Evolutionary conservation across 768 basidiomycete genomes (phyloP).

Genomic region (Dacryopinax primogenitus): DNA sequence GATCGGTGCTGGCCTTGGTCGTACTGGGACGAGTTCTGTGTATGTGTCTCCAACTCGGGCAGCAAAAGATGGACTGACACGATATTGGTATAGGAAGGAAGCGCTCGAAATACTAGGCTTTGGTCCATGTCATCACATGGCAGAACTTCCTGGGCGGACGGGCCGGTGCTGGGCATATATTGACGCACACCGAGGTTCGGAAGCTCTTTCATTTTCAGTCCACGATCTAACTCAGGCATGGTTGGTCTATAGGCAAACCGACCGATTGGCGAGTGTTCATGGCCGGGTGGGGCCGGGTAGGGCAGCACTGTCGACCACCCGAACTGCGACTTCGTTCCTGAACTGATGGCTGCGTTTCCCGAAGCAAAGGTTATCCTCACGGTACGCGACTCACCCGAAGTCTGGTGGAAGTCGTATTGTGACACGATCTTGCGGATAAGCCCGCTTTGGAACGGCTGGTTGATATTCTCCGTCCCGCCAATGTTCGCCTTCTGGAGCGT

Average conservation of each 20-base stretch:
- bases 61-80: not conserved
- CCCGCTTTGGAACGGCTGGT: not conserved
- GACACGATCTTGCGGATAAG: not conserved
- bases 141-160: not conserved
- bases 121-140: not conserved
- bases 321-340: not conserved
- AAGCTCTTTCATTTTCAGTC: not conserved
- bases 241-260: not conserved
- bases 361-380: slow-evolving; percentile 8
- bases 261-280: slow-evolving; percentile 1
- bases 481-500: not conserved
- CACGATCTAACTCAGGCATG: not conserved
- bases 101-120: slow-evolving; percentile 5
- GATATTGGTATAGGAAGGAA: not conserved
- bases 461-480: not conserved
- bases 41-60: not conserved
- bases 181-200: not conserved
- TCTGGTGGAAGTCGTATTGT: not conserved
- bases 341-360: slow-evolving; percentile 2
- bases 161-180: not conserved
- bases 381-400: not conserved
- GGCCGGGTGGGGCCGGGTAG: not conserved
- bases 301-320: slow-evolving; percentile 4
- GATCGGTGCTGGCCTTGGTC: not conserved
- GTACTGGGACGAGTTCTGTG: slow-evolving; percentile 2